Percentiles rank a stretch among this genome's conserved stretches.
phyloP scores from a whole-genome alignment of 352 stramenopile genomes.

The Pythium graminicola region DNA sequence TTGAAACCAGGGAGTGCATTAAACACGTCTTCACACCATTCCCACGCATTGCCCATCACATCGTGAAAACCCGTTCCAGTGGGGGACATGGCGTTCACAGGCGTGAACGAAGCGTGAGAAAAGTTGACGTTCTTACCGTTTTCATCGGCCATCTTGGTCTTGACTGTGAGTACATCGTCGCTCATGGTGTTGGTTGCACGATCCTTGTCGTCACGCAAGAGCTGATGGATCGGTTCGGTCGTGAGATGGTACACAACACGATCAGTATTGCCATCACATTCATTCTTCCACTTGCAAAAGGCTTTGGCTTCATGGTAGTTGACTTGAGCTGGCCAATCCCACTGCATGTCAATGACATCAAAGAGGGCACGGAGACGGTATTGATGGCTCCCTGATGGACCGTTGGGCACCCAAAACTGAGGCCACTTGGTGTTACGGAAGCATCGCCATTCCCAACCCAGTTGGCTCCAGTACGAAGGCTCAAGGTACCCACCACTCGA shows the following conservation, averaged over 20 bases:
- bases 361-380: constrained; percentile 94
- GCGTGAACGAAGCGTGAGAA: constrained; percentile 86
- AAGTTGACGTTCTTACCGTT: constrained; percentile 90
- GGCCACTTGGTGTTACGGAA: constrained; percentile 96
- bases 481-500: constrained; percentile 89
- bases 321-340: constrained; percentile 94
- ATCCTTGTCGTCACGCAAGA: constrained; percentile 72
- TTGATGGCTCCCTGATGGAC: constrained; percentile 89
- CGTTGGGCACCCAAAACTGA: constrained; percentile 90
- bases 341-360: constrained; percentile 88
- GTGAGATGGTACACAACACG: constrained; percentile 80
- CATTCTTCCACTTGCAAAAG: constrained; percentile 86
- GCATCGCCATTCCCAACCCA: constrained; percentile 93
- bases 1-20: constrained; percentile 90
- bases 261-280: constrained; percentile 50
- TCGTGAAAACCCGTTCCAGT: constrained; percentile 86
- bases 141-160: constrained; percentile 34
- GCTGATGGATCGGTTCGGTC: constrained; percentile 91
- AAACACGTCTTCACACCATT: constrained; percentile 96
- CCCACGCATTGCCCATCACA: constrained; percentile 94
- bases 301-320: constrained; percentile 95
- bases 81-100: constrained; percentile 76
- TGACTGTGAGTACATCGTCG: constrained; percentile 79
- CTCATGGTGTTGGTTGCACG: constrained; percentile 33
- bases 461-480: constrained; percentile 84